A percentile compares a stretch with the other conserved stretches of the same genome.
phyloP scores from a whole-genome alignment of 2,329 filamentous ascomycete genomes.

The Ophidiomyces ophidiicola region DNA sequence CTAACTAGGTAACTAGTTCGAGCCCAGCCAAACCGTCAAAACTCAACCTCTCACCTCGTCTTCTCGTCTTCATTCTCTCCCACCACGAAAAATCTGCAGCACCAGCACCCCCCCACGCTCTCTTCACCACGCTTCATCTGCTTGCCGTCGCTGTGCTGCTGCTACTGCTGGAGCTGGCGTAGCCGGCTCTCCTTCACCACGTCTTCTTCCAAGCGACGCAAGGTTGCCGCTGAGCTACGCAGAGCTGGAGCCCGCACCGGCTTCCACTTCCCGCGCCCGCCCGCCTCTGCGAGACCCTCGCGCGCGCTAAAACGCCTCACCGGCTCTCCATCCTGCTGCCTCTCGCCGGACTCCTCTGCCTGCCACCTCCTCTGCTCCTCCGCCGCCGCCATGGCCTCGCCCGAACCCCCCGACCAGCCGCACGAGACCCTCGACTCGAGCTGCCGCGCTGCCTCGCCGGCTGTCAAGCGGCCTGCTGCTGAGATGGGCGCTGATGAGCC shows the following conservation, averaged over 20 bases:
- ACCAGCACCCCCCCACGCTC: background rate
- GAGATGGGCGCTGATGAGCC: conserved; percentile 39
- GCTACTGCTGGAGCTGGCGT: conserved; percentile 32
- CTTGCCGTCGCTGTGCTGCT: conserved; percentile 19
- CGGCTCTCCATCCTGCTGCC: conserved; percentile 23
- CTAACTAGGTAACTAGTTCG: no score
- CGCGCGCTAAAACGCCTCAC: conserved; percentile 12
- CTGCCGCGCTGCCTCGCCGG: conserved; percentile 36
- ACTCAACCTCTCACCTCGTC: no score
- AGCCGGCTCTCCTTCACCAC: conserved; percentile 39
- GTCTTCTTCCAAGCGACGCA: conserved; percentile 40
- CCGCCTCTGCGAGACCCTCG: conserved; percentile 7
- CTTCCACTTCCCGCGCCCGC: conserved; percentile 16
- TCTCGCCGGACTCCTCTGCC: conserved; percentile 13
- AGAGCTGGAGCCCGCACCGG: conserved; percentile 26
- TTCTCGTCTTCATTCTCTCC: no score
- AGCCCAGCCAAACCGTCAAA: no score
- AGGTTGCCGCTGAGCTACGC: conserved; percentile 33
- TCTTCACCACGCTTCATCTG: background rate
- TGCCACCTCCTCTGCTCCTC: conserved; percentile 6
- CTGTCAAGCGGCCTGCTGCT: conserved; percentile 42
- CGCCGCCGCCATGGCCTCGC: conserved; percentile 27
- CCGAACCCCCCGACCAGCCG: background rate
- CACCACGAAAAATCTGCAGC: no score
- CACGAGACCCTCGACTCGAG: no score